A percentile compares a stretch with the other conserved stretches of the same genome.
Conservation (phyloP, 345 rosid species). For the Syzygium aromaticum region DNA sequence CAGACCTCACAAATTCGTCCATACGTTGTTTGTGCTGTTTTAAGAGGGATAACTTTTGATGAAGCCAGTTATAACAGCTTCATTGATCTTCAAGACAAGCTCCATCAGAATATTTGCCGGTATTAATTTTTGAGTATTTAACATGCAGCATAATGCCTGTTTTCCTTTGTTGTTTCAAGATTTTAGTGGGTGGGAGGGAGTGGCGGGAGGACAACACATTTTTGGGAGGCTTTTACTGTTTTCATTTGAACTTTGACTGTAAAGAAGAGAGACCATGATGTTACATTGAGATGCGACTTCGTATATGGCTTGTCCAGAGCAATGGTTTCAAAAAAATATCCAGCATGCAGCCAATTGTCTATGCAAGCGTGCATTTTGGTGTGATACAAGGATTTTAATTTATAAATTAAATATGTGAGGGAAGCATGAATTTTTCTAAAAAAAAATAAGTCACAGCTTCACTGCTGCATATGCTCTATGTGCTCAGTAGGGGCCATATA, state of each 20-base stretch:
- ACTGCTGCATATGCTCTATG: background rate
- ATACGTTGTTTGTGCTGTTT: slow-evolving; percentile 73
- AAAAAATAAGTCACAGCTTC: background rate
- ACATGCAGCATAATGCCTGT: background rate
- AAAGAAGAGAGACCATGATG: background rate
- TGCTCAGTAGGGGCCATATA: background rate
- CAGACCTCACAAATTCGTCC: slow-evolving; percentile 76
- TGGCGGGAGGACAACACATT: background rate
- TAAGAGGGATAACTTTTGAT: slow-evolving; percentile 73
- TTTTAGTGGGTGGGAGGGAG: background rate
- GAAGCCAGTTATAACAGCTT: slow-evolving; percentile 91
- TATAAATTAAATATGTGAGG: background rate
- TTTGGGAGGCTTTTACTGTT: background rate
- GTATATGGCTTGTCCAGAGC: background rate
- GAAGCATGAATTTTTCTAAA: background rate
- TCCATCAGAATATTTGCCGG: slow-evolving; percentile 95
- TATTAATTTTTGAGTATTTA: slow-evolving; percentile 39
- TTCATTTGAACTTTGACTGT: background rate
- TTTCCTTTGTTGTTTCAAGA: background rate
- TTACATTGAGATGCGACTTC: background rate
- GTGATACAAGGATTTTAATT: background rate
- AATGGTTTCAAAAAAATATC: background rate
- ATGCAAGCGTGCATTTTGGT: background rate
- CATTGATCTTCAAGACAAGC: slow-evolving; percentile 94
- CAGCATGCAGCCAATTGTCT: background rate